Evolutionary conservation across 2,329 filamentous ascomycete species (phyloP).

Genomic region (Ascocoryne sarcoides): DNA sequence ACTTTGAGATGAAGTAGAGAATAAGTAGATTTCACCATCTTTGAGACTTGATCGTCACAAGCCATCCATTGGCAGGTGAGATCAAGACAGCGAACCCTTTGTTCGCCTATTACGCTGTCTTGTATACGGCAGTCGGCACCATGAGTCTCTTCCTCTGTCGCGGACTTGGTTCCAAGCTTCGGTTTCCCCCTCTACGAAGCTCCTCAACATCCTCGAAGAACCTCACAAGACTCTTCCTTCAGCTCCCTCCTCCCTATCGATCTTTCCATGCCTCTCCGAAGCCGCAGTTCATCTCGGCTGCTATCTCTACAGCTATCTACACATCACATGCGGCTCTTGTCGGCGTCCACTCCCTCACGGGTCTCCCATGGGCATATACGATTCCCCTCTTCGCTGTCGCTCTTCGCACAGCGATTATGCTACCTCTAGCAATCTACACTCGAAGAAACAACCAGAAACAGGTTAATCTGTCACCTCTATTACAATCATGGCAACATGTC

Average conservation of each 20-base stretch:
- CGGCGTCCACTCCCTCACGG: conserved; percentile 39
- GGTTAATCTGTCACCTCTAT: conserved; percentile 34
- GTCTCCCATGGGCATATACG: conserved; percentile 44
- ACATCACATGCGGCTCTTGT: conserved; percentile 38
- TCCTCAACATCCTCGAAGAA: background rate
- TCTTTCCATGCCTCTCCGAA: conserved; percentile 41
- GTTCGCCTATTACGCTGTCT: too few relatives aligned
- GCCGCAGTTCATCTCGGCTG: conserved; percentile 31
- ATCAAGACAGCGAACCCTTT: background rate
- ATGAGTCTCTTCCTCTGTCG: background rate
- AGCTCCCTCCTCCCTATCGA: conserved; percentile 30
- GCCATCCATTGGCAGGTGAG: background rate
- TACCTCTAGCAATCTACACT: conserved; percentile 38
- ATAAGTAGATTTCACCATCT: too few relatives aligned
- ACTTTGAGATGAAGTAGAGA: too few relatives aligned
- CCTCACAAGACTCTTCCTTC: background rate
- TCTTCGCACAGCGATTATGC: conserved; percentile 38
- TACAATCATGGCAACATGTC: conserved; percentile 30
- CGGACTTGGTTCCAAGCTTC: background rate
- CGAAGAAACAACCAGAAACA: conserved; percentile 33
- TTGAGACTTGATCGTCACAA: too few relatives aligned
- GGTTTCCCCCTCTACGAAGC: background rate
- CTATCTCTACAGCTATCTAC: conserved; percentile 29
- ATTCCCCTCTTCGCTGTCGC: conserved; percentile 46
- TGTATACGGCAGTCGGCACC: too few relatives aligned